Percentiles rank a stretch among this genome's conserved stretches.
phyloP scores from a whole-genome alignment of 768 basidiomycete genomes.

The Lentinula lateritia region DNA sequence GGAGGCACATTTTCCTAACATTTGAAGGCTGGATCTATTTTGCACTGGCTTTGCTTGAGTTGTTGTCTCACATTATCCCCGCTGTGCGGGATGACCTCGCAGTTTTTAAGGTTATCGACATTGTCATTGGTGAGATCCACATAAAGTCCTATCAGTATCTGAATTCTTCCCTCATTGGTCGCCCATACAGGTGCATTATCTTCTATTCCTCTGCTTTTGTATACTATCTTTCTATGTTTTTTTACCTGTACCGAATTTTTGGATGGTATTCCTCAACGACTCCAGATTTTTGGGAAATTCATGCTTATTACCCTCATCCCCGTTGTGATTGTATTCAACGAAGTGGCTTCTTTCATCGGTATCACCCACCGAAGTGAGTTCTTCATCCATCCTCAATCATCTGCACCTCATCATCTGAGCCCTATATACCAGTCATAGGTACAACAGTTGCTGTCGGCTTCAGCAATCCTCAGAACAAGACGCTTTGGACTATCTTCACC shows the following conservation, averaged over 20 bases:
- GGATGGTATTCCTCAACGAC: constrained; percentile 43
- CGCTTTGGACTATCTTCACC: constrained; percentile 53
- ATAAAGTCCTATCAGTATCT: background rate
- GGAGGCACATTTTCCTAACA: constrained; percentile 53
- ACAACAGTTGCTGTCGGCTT: constrained; percentile 36
- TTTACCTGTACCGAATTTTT: constrained; percentile 49
- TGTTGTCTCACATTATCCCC: constrained; percentile 52
- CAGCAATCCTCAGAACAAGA: constrained; percentile 23
- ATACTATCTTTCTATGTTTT: constrained; percentile 56
- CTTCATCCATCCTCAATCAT: background rate
- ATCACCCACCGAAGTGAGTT: constrained; percentile 45
- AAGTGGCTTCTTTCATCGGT: constrained; percentile 61
- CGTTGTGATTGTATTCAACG: constrained; percentile 46
- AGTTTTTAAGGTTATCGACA: constrained; percentile 51
- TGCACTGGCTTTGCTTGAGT: constrained; percentile 51
- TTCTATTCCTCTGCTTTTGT: constrained; percentile 60
- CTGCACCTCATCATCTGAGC: background rate
- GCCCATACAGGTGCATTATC: constrained; percentile 46
- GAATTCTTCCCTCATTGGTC: too few relatives aligned
- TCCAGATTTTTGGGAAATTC: constrained; percentile 38
- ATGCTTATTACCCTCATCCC: constrained; percentile 52
- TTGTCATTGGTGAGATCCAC: constrained; percentile 48
- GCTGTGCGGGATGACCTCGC: constrained; percentile 38
- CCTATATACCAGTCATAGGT: background rate
- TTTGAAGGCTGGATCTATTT: constrained; percentile 62